phyloP scores from a whole-genome alignment of 345 rosid genomes.

The Cardiospermum halicacabum region DNA sequence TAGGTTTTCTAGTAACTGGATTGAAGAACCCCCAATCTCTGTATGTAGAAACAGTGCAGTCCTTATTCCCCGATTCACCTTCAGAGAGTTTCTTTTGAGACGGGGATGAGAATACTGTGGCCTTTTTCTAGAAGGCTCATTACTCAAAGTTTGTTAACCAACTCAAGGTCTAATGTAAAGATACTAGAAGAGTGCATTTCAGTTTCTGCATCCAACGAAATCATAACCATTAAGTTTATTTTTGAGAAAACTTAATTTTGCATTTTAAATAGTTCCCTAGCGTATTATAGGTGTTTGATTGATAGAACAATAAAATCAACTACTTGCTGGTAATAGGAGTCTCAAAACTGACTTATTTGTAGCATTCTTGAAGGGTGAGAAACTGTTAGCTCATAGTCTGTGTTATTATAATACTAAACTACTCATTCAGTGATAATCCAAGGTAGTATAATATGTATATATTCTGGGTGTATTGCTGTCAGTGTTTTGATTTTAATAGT shows the following conservation, averaged over 20 bases:
- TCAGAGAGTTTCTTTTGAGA: not conserved
- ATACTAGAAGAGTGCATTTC: not conserved
- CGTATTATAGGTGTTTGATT: not conserved
- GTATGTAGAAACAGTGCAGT: not conserved
- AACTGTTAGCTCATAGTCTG: not conserved
- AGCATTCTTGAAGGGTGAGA: not conserved
- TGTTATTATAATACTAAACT: not conserved
- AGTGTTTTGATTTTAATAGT: not conserved
- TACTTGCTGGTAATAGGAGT: not conserved
- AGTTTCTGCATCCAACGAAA: not conserved
- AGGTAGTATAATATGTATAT: not conserved
- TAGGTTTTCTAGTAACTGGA: not conserved
- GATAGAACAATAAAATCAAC: too few species aligned
- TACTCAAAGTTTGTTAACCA: not conserved
- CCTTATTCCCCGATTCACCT: not conserved
- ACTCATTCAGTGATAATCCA: slow-evolving; percentile 1
- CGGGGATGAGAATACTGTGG: not conserved
- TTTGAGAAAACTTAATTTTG: not conserved
- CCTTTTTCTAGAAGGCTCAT: not conserved
- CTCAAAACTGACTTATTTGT: not conserved
- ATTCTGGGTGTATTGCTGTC: not conserved
- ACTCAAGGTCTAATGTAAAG: not conserved
- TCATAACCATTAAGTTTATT: not conserved
- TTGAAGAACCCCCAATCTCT: not conserved
- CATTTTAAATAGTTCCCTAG: not conserved